A percentile compares a stretch with the other conserved stretches of the same genome.
These are phyloP conservation scores for Anisogramma anomala DNA, from an alignment of 2,329 filamentous ascomycete species.

Conservation along the genomic window DNA sequence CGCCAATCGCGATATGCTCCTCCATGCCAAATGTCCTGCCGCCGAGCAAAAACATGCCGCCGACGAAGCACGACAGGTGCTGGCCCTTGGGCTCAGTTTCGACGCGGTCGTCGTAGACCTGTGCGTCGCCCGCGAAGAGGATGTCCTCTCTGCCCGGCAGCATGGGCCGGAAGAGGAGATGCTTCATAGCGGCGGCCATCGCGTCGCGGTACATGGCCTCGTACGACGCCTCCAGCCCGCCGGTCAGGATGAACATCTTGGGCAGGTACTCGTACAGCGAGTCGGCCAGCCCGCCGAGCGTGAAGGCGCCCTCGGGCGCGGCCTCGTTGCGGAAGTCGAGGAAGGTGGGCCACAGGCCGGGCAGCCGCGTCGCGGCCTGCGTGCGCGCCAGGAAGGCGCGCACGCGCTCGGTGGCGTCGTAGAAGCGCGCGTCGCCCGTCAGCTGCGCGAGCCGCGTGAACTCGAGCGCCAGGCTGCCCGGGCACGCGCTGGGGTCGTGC, in stretches of 20 bases:
- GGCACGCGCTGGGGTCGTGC: constrained; percentile 26
- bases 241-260: constrained; percentile 54
- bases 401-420: constrained; percentile 50
- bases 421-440: constrained; percentile 57
- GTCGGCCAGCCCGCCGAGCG: constrained; percentile 42
- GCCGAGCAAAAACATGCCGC: constrained; percentile 36
- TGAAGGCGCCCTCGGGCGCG: constrained; percentile 31
- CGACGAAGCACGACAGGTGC: constrained; percentile 36
- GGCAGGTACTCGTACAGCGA: constrained; percentile 49
- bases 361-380: constrained; percentile 58
- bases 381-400: constrained; percentile 56
- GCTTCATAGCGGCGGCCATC: constrained; percentile 46
- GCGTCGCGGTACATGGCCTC: constrained; percentile 50
- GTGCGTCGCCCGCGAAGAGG: constrained; percentile 41
- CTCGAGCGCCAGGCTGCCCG: constrained; percentile 55
- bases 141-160: constrained; percentile 49
- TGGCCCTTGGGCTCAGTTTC: constrained; percentile 25
- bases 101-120: constrained; percentile 18
- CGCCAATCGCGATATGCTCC: constrained; percentile 34
- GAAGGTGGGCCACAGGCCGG: constrained; percentile 62
- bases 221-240: constrained; percentile 50
- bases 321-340: constrained; percentile 46
- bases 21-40: constrained; percentile 33
- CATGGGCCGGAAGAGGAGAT: constrained; percentile 62
- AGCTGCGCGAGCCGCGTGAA: constrained; percentile 61